phyloP scores from a whole-genome alignment of 1,139 yeast genomes.

The Geotrichum reessii region DNA sequence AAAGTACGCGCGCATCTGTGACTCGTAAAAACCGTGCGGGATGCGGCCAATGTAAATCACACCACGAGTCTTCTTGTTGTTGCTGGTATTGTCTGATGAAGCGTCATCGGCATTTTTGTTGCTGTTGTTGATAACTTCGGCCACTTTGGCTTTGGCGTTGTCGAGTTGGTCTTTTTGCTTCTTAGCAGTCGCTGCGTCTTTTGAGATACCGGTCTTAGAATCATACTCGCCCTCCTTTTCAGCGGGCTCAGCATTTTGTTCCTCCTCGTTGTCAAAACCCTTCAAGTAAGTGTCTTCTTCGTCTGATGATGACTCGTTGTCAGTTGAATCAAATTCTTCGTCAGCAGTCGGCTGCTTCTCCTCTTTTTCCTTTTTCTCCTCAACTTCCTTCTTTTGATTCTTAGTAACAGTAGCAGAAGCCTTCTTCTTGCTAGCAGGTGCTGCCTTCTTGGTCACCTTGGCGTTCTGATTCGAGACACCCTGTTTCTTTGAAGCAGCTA shows the following conservation, averaged over 20 bases:
- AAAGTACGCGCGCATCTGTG: slow-evolving; percentile 73
- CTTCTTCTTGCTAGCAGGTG: slow-evolving; percentile 12
- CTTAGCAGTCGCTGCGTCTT: slow-evolving; percentile 6
- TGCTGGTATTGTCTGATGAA: slow-evolving; percentile 28
- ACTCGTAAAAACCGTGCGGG: slow-evolving; percentile 88
- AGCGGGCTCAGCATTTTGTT: slow-evolving; percentile 17
- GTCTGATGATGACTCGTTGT: slow-evolving; percentile 26
- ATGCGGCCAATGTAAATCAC: slow-evolving; percentile 86
- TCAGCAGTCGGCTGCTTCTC: slow-evolving; percentile 33
- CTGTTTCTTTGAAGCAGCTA: slow-evolving; percentile 13
- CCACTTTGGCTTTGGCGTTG: slow-evolving; percentile 13
- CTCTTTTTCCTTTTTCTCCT: slow-evolving; percentile 28
- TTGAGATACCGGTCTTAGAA: slow-evolving; percentile 12
- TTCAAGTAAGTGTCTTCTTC: slow-evolving; percentile 24
- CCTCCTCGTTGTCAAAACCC: slow-evolving; percentile 29
- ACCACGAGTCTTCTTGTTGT: slow-evolving; percentile 42
- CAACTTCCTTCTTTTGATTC: slow-evolving; percentile 24
- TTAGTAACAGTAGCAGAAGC: slow-evolving; percentile 8
- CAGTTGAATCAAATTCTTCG: slow-evolving; percentile 28
- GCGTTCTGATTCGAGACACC: slow-evolving; percentile 14
- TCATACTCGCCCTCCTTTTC: slow-evolving; percentile 20
- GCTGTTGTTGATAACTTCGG: slow-evolving; percentile 10
- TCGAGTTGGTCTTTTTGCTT: slow-evolving; percentile 18
- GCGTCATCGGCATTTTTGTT: slow-evolving; percentile 19
- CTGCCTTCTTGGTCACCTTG: slow-evolving; percentile 18